Evolutionary conservation across 257 asterid species (phyloP).

Genomic region (Solanum boliviense): DNA sequence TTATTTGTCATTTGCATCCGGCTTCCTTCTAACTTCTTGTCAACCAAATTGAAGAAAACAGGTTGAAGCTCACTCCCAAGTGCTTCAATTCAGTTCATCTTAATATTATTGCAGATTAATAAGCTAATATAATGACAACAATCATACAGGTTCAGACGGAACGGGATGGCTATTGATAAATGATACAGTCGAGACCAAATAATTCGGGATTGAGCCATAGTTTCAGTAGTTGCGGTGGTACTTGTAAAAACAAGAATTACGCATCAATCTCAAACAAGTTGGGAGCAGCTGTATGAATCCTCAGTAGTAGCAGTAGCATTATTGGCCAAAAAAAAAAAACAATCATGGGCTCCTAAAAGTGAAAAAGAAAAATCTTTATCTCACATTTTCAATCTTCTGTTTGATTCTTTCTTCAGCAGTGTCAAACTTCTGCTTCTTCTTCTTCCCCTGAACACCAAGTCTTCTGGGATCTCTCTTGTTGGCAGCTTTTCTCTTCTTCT

Average conservation of each 20-base stretch:
- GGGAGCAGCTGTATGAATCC: background rate
- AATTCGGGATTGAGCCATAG: background rate
- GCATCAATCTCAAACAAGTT: background rate
- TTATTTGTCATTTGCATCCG: background rate
- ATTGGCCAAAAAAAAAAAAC: background rate
- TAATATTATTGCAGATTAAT: background rate
- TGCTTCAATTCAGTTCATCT: background rate
- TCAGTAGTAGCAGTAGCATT: background rate
- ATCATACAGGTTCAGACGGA: background rate
- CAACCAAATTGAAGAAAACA: background rate
- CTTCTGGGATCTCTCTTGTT: conserved; percentile 64
- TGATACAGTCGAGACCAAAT: background rate
- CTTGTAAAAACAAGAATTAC: background rate
- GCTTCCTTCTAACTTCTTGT: background rate
- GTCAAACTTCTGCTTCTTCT: conserved; percentile 49
- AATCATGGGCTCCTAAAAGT: background rate
- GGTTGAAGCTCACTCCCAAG: background rate
- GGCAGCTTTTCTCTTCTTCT: conserved; percentile 63
- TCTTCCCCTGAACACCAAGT: conserved; percentile 35
- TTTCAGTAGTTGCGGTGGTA: background rate
- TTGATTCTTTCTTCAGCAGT: conserved; percentile 81
- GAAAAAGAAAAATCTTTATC: background rate
- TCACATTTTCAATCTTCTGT: conserved; percentile 46
- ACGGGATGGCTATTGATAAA: background rate
- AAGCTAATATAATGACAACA: background rate